These are phyloP conservation scores for Talaromyces amestolkiae DNA, from an alignment of 2,329 filamentous ascomycete genomes.

Conservation along the genomic window DNA sequence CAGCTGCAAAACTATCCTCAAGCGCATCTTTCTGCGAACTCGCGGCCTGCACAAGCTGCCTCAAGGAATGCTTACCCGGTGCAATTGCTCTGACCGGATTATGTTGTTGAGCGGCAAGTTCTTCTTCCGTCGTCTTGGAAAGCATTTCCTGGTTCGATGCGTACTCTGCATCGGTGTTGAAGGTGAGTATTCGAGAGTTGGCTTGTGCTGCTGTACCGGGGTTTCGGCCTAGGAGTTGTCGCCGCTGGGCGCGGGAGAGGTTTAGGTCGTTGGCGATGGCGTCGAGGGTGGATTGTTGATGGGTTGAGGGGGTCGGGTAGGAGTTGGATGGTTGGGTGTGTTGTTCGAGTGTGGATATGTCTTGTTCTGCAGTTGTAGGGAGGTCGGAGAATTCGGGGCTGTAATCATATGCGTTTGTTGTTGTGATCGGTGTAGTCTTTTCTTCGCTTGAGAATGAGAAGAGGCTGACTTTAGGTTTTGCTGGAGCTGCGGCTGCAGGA, in stretches of 20 bases:
- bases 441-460: constrained; percentile 41
- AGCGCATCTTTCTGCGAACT: constrained; percentile 79
- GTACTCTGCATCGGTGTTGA: constrained; percentile 88
- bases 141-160: constrained; percentile 75
- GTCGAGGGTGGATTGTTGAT: constrained; percentile 57
- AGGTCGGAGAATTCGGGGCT: constrained; percentile 27
- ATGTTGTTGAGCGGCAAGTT: constrained; percentile 57
- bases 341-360: constrained; percentile 15
- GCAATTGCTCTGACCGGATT: constrained; percentile 80
- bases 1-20: constrained; percentile 86
- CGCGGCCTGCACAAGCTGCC: constrained; percentile 81
- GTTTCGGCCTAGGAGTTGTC: constrained; percentile 79
- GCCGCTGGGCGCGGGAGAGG: constrained; percentile 70
- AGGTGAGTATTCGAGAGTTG: constrained; percentile 71
- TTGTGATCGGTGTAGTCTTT: constrained; percentile 18
- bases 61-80: constrained; percentile 84
- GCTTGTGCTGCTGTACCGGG: constrained; percentile 37
- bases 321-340: constrained; percentile 10
- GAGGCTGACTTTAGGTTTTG: constrained; percentile 46
- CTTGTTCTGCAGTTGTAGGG: constrained; percentile 23
- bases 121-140: constrained; percentile 61
- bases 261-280: constrained; percentile 74
- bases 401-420: constrained; percentile 40
- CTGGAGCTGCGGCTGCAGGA: constrained; percentile 24
- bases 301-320: constrained; percentile 13